A percentile compares a stretch with the other conserved stretches of the same genome.
phyloP scores from a whole-genome alignment of 805 yeast genomes.

The Grigorovia yakushimaensis region DNA sequence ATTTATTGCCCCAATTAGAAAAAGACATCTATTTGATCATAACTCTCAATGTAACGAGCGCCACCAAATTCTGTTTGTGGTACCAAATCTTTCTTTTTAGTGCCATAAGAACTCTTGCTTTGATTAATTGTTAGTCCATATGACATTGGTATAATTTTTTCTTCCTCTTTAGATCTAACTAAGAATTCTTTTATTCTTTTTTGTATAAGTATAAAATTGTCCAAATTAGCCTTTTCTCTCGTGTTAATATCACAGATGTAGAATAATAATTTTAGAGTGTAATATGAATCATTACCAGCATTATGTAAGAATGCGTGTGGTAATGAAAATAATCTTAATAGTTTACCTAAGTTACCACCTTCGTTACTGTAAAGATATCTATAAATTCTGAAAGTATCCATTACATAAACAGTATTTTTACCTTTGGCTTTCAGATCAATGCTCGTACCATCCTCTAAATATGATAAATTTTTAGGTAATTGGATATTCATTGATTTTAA shows the following conservation, averaged over 20 bases:
- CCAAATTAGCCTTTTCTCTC: slow-evolving; percentile 18
- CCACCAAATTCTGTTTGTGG: slow-evolving; percentile 28
- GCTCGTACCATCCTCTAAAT: slow-evolving; percentile 1
- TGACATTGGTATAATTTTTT: slow-evolving; percentile 23
- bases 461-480: slow-evolving; percentile 27
- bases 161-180: slow-evolving; percentile 16
- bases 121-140: slow-evolving; percentile 12
- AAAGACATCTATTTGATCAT: background rate
- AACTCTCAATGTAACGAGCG: slow-evolving; percentile 6
- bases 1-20: background rate
- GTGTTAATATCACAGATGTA: slow-evolving; percentile 38
- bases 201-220: slow-evolving; percentile 13
- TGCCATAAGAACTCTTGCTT: too few species aligned
- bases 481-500: slow-evolving; percentile 37
- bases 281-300: slow-evolving; percentile 65
- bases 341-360: slow-evolving; percentile 37
- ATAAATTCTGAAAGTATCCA: slow-evolving; percentile 45
- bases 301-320: slow-evolving; percentile 57
- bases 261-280: slow-evolving; percentile 44
- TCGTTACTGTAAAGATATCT: slow-evolving; percentile 31
- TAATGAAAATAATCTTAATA: slow-evolving; percentile 37
- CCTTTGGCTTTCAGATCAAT: background rate
- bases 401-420: background rate
- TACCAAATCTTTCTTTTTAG: slow-evolving; percentile 13
- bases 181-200: slow-evolving; percentile 13